These are phyloP conservation scores for Paecilomyces fulvus DNA, from an alignment of 2,329 filamentous ascomycete species.

Conservation along the genomic window DNA sequence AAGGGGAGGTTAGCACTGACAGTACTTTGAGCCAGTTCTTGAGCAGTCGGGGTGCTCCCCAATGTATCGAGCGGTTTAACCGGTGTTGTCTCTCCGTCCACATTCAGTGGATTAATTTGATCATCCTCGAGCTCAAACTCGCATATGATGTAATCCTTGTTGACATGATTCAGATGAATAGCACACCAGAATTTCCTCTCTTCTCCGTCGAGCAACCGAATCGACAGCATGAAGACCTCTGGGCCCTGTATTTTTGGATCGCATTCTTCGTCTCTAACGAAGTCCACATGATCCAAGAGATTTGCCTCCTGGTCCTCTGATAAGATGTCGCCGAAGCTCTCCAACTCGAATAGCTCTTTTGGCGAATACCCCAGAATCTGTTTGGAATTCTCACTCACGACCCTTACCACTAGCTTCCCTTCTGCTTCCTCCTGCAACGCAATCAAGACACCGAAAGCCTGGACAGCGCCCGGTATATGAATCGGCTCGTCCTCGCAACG, in stretches of 20 bases:
- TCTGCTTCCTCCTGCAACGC: constrained; percentile 63
- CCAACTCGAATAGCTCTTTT: constrained; percentile 62
- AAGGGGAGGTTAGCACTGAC: constrained; percentile 64
- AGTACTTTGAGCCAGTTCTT: constrained; percentile 69
- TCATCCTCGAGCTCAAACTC: constrained; percentile 86
- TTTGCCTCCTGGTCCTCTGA: constrained; percentile 78
- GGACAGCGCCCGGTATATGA: constrained; percentile 74
- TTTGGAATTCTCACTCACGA: constrained; percentile 74
- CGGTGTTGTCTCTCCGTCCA: constrained; percentile 46
- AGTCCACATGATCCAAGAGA: constrained; percentile 77
- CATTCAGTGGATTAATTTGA: constrained; percentile 56
- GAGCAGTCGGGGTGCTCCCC: constrained; percentile 59
- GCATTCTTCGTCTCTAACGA: constrained; percentile 72
- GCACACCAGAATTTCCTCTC: constrained; percentile 76
- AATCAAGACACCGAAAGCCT: constrained; percentile 70
- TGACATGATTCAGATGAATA: constrained; percentile 63
- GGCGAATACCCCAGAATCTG: constrained; percentile 69
- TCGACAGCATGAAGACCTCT: constrained; percentile 73
- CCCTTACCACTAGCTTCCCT: constrained; percentile 59
- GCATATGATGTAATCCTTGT: constrained; percentile 68
- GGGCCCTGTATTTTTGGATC: constrained; percentile 69
- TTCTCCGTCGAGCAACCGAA: constrained; percentile 50
- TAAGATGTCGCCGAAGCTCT: constrained; percentile 74
- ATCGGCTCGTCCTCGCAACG: constrained; percentile 88
- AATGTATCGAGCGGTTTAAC: constrained; percentile 66